Conservation (phyloP, 2,329 filamentous ascomycete genomes). For the Cladophialophora psammophila region DNA sequence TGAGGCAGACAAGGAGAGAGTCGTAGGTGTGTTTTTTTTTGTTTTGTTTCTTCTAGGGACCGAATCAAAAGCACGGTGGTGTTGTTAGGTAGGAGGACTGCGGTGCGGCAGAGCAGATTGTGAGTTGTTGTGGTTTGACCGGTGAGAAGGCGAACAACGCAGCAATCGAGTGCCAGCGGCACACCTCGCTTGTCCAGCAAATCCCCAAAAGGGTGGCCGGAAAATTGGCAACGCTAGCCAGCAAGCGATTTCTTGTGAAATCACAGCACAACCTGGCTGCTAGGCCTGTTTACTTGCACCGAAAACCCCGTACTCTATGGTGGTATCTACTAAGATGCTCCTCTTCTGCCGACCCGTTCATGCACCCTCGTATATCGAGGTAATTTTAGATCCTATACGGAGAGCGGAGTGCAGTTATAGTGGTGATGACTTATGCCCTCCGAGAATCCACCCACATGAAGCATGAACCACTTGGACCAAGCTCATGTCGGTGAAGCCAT, state of each 20-base stretch:
- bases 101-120: slow-evolving; percentile 6
- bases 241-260: slow-evolving; percentile 7
- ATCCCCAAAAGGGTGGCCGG: slow-evolving; percentile 8
- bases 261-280: neutral
- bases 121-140: slow-evolving; percentile 13
- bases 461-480: slow-evolving; percentile 2
- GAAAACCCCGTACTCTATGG: neutral
- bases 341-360: neutral
- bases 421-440: neutral
- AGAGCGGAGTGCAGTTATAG: neutral
- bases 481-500: neutral
- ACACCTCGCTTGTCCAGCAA: slow-evolving; percentile 3
- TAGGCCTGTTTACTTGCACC: neutral
- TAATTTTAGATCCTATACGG: neutral
- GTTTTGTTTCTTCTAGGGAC: slow-evolving; percentile 8
- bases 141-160: slow-evolving; percentile 16
- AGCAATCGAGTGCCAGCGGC: slow-evolving; percentile 3
- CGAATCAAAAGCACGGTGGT: slow-evolving; percentile 18
- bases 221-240: slow-evolving; percentile 8
- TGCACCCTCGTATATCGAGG: neutral
- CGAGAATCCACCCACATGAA: neutral
- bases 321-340: neutral
- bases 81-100: slow-evolving; percentile 19
- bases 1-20: slow-evolving; percentile 13
- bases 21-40: slow-evolving; percentile 1